These are phyloP conservation scores for Lichenothelia convexa DNA, from an alignment of 495 filamentous ascomycete genomes.

Conservation along the genomic window DNA sequence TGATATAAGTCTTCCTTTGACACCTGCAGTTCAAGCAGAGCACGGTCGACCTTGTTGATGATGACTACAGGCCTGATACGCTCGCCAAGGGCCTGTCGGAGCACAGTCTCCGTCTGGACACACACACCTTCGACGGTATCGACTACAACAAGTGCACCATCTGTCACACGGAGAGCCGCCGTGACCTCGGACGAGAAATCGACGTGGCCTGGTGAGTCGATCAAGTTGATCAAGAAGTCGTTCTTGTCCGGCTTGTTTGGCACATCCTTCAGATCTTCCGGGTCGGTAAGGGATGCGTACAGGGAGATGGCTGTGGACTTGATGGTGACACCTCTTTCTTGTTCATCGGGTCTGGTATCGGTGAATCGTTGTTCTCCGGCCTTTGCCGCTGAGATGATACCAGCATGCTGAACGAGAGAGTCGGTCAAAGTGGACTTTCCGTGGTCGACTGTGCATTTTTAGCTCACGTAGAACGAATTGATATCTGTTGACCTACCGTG, in stretches of 20 bases:
- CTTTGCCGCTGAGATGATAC: conserved; percentile 98
- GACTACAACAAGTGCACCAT: conserved; percentile 98
- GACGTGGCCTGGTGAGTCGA: conserved; percentile 99
- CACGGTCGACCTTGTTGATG: conserved; percentile 99
- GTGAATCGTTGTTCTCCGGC: conserved; percentile 90
- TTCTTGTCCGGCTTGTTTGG: conserved; percentile 70
- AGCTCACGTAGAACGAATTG: neutral
- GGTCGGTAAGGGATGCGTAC: conserved; percentile 64
- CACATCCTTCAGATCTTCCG: conserved; percentile 90
- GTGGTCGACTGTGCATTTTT: conserved; percentile 61
- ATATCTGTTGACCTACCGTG: conserved; percentile 41
- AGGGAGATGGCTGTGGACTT: conserved; percentile 99
- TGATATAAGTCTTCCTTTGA: conserved; percentile 99
- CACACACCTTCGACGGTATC: conserved; percentile 99
- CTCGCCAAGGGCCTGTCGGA: conserved; percentile 97
- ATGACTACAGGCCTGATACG: conserved; percentile 98
- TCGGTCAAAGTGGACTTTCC: conserved; percentile 99
- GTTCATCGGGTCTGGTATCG: conserved; percentile 92
- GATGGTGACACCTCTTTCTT: conserved; percentile 99
- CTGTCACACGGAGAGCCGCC: conserved; percentile 97
- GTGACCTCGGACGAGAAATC: conserved; percentile 99
- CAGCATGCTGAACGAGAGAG: conserved; percentile 94
- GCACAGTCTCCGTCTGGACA: conserved; percentile 98
- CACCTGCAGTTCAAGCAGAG: conserved; percentile 93
- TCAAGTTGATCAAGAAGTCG: conserved; percentile 99